Evolutionary conservation across 306 rosid genomes (phyloP).

Genomic region (Prunus salicina): DNA sequence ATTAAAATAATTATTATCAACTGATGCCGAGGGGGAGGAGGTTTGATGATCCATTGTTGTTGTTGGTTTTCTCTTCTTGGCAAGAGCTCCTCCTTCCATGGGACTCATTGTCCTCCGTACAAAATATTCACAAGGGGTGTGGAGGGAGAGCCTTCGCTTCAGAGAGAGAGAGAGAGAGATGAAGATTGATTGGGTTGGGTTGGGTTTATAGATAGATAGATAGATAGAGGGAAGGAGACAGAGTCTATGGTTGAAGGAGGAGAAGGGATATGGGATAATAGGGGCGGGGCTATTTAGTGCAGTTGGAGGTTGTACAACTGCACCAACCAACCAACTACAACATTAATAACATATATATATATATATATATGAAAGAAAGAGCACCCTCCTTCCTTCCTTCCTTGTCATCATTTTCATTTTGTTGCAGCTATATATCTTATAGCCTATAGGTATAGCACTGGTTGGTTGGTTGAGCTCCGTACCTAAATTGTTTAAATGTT

Average conservation of each 20-base stretch:
- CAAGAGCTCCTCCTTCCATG: slow-evolving; percentile 25
- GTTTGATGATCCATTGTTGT: neutral
- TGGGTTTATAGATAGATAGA: neutral
- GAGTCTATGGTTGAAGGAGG: neutral
- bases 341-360: neutral
- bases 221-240: neutral
- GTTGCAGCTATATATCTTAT: too few species aligned
- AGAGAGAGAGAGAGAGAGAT: neutral
- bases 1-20: neutral
- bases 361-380: too few species aligned
- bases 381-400: too few species aligned
- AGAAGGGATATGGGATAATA: neutral
- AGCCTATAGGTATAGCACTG: neutral
- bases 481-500: neutral
- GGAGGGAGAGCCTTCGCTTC: neutral
- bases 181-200: neutral
- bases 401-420: too few species aligned
- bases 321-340: neutral
- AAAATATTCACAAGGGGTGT: neutral
- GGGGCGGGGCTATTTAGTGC: neutral
- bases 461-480: neutral
- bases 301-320: neutral
- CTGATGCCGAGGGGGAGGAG: neutral
- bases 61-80: slow-evolving; percentile 30
- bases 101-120: slow-evolving; percentile 27